phyloP scores from a whole-genome alignment of 108 stramenopile genomes.

The Cyclotella atomus region DNA sequence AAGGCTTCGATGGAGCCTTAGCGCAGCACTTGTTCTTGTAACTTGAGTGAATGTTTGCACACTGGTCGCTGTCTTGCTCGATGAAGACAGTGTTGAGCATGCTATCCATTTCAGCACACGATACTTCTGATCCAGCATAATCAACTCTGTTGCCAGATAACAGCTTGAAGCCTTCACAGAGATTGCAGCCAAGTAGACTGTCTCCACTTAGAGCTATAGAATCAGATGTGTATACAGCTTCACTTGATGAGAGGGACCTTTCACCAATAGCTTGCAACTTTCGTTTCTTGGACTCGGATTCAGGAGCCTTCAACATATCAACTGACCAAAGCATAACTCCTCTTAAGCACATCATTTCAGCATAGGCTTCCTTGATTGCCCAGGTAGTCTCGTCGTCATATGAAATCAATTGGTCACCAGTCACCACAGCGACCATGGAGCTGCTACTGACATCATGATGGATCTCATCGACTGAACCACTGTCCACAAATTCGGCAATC shows the following conservation, averaged over 20 bases:
- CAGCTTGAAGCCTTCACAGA: slow-evolving; percentile 25
- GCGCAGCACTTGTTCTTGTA: slow-evolving; percentile 28
- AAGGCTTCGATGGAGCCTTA: slow-evolving; percentile 22
- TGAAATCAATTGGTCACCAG: slow-evolving; percentile 48
- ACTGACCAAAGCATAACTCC: slow-evolving; percentile 57
- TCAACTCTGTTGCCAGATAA: slow-evolving; percentile 18
- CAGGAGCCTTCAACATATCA: slow-evolving; percentile 51
- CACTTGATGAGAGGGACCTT: not conserved
- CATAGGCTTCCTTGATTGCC: slow-evolving; percentile 54
- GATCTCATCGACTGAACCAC: slow-evolving; percentile 37
- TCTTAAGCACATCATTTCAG: slow-evolving; percentile 56
- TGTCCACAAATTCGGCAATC: slow-evolving; percentile 51
- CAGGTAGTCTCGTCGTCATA: slow-evolving; percentile 50
- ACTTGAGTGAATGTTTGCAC: slow-evolving; percentile 20
- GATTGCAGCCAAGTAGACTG: slow-evolving; percentile 24
- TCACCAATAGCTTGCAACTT: not conserved
- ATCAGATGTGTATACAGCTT: not conserved
- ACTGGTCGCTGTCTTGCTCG: slow-evolving; percentile 30
- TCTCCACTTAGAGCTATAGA: slow-evolving; percentile 15
- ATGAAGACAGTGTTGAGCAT: slow-evolving; percentile 33
- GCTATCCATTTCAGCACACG: slow-evolving; percentile 32
- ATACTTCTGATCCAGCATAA: slow-evolving; percentile 22
- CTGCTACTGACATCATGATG: slow-evolving; percentile 49
- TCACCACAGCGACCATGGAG: slow-evolving; percentile 50
- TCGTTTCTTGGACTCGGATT: slow-evolving; percentile 1